Evolutionary conservation across 768 basidiomycete species (phyloP).

Genomic region (Boletus reticuloceps): DNA sequence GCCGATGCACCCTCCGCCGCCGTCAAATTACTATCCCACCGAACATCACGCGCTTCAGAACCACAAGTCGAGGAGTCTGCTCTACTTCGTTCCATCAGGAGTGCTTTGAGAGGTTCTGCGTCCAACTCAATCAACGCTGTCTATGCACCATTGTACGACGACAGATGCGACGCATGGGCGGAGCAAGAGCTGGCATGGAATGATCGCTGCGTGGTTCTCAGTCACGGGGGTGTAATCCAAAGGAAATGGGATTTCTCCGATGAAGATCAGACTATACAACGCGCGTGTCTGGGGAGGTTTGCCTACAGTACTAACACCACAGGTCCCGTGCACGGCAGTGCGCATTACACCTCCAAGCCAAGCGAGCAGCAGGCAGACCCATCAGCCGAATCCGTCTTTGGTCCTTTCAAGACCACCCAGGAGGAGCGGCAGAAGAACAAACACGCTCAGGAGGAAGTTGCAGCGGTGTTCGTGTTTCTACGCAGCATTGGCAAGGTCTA

Average conservation of each 20-base stretch:
- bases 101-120: slow-evolving; percentile 56
- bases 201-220: slow-evolving; percentile 57
- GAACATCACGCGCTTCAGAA: slow-evolving; percentile 15
- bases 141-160: slow-evolving; percentile 41
- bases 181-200: slow-evolving; percentile 75
- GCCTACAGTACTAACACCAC: slow-evolving; percentile 44
- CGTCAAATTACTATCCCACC: slow-evolving; percentile 37
- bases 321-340: slow-evolving; percentile 23
- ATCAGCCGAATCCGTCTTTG: slow-evolving; percentile 33
- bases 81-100: slow-evolving; percentile 56
- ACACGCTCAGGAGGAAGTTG: slow-evolving; percentile 37
- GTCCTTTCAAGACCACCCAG: slow-evolving; percentile 41
- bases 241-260: slow-evolving; percentile 75
- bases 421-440: slow-evolving; percentile 41
- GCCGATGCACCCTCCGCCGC: slow-evolving; percentile 45
- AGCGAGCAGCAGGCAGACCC: slow-evolving; percentile 15
- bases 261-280: slow-evolving; percentile 72
- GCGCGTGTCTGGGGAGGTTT: slow-evolving; percentile 75
- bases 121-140: slow-evolving; percentile 41
- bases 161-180: slow-evolving; percentile 39
- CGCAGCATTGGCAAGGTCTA: slow-evolving; percentile 73
- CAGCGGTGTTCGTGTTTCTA: slow-evolving; percentile 75
- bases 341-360: slow-evolving; percentile 27
- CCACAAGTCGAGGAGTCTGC: slow-evolving; percentile 27
- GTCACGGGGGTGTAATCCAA: slow-evolving; percentile 62